Evolutionary conservation across 805 yeast species (phyloP), one percentile per base, ranked within the genome.

Genomic region (Barnettozyma botsteinii): DNA sequence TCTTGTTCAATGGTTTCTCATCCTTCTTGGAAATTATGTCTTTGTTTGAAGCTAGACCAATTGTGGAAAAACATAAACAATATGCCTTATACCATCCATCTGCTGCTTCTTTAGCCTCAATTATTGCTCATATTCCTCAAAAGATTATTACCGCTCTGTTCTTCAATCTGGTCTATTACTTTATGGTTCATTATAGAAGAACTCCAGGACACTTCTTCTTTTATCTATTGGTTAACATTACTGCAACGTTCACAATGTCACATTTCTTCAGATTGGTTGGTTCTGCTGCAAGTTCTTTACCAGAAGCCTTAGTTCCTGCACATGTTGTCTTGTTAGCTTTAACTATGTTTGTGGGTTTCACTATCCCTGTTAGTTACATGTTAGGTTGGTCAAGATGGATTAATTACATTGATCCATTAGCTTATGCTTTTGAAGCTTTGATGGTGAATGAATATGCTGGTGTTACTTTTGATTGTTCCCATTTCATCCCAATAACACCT

Each of bases 61-160:
- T 85, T 46, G 70, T 81, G 21, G 74, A 73, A 50, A 84, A 85
- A 53, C 94, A 85, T 56, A 78, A 79, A 52, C 70, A 72, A 35
- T 85, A 80, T 50, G 78, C 86, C 0, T 70, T 84, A 42, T 85
- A 81, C 56, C 77, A 79, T 43, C 88, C 89, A 3, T 71, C 86
- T 12, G 78, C 85, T 4, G 91, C 83, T 53, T 83, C 86, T 1
- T 49, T 84, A 4, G 80, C 86, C 0, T 65, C 77, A 5, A 65
- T 78, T 33, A 43, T 81, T 4, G 70, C 85, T 4, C 81, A 77
- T 37, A 58, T 84, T 43, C 89, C 91, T 4, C 67, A 76, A 40
- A 82, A 82, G 59, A 45, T 74, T 23, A 46, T 68, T 25, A 65
- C 71, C 28, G 53, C 69, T 22, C 52, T 74, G 18, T 50, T 57